Evolutionary conservation across 306 rosid genomes (phyloP).

Genomic region (Vicia villosa): DNA sequence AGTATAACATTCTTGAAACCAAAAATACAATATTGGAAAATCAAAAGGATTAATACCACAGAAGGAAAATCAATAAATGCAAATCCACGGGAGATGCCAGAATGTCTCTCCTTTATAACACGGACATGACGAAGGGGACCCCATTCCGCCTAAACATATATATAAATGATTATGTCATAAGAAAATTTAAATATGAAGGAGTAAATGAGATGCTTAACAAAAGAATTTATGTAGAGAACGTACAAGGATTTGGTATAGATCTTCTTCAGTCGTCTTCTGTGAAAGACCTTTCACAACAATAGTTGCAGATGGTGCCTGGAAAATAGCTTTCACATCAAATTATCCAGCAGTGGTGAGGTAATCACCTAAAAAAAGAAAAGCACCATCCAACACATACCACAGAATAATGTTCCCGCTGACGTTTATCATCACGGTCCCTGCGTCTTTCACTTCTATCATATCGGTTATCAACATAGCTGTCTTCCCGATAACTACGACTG

Average conservation of each 20-base stretch:
- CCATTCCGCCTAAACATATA: conserved; percentile 87
- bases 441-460: conserved; percentile 78
- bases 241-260: conserved; percentile 95
- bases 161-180: conserved; percentile 25
- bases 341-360: conserved; percentile 24
- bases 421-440: conserved; percentile 85
- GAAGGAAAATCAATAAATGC: conserved; percentile 97
- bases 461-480: conserved; percentile 67
- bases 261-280: conserved; percentile 93
- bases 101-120: conserved; percentile 92
- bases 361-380: conserved; percentile 22
- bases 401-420: conserved; percentile 63
- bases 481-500: conserved; percentile 83
- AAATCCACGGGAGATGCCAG: conserved; percentile 96
- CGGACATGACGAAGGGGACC: conserved; percentile 99
- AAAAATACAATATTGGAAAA: conserved; percentile 22
- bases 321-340: conserved; percentile 36
- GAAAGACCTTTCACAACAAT: conserved; percentile 98
- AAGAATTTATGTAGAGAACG: conserved; percentile 37
- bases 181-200: conserved; percentile 4
- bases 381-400: conserved; percentile 62
- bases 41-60: conserved; percentile 60
- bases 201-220: conserved; percentile 31
- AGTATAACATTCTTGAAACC: conserved; percentile 33
- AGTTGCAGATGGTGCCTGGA: conserved; percentile 95